phyloP scores from a whole-genome alignment of 192 early-diverging fungal genomes.

The Neocallimastix lanati region DNA sequence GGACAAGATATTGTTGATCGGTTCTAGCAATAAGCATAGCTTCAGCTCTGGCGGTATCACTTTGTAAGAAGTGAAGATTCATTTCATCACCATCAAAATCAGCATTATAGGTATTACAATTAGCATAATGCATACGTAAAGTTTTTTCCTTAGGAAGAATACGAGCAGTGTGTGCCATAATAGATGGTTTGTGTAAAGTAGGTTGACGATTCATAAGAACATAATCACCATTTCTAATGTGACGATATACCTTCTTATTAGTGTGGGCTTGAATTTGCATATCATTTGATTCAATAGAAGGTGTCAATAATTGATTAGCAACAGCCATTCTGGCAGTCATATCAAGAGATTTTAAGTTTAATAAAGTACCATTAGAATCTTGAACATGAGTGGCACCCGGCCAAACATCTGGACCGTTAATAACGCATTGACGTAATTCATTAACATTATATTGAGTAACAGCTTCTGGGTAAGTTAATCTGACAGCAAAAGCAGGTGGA shows the following conservation, averaged over 20 bases:
- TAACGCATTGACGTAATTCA: slow-evolving; percentile 73
- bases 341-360: slow-evolving; percentile 58
- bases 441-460: slow-evolving; percentile 91
- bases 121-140: slow-evolving; percentile 98
- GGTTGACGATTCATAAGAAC: slow-evolving; percentile 97
- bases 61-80: slow-evolving; percentile 99
- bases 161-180: slow-evolving; percentile 92
- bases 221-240: slow-evolving; percentile 92
- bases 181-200: slow-evolving; percentile 97
- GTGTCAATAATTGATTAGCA: slow-evolving; percentile 75
- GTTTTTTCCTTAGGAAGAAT: slow-evolving; percentile 93
- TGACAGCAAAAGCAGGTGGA: slow-evolving; percentile 84
- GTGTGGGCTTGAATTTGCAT: slow-evolving; percentile 27
- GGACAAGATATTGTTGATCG: slow-evolving; percentile 89
- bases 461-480: slow-evolving; percentile 92
- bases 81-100: slow-evolving; percentile 99
- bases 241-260: slow-evolving; percentile 96
- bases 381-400: slow-evolving; percentile 89
- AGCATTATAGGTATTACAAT: slow-evolving; percentile 79
- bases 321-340: slow-evolving; percentile 78
- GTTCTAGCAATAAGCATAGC: slow-evolving; percentile 90
- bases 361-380: slow-evolving; percentile 82
- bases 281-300: slow-evolving; percentile 15
- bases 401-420: slow-evolving; percentile 92
- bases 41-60: slow-evolving; percentile 89